Evolutionary conservation across 345 rosid genomes (phyloP).

Genomic region (Bruguiera gymnorhiza): DNA sequence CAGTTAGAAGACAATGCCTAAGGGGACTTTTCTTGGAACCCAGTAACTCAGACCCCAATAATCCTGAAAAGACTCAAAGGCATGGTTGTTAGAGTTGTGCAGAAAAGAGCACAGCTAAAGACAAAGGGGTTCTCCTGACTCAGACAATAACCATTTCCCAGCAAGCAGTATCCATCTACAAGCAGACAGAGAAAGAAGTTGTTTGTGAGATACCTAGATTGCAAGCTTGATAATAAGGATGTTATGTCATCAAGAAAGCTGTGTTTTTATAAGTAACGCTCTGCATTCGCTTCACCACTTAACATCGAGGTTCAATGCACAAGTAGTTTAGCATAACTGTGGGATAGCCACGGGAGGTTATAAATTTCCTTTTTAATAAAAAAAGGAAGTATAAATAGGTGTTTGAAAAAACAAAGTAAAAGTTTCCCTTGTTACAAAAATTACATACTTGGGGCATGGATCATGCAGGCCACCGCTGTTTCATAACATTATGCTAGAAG

Average conservation of each 20-base stretch:
- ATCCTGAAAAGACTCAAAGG: conserved; percentile 63
- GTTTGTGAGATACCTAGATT: background rate
- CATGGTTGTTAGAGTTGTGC: conserved; percentile 64
- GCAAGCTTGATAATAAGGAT: conserved; percentile 27
- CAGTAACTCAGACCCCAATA: conserved; percentile 60
- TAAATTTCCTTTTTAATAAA: background rate
- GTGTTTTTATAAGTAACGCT: background rate
- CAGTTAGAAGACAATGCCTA: conserved; percentile 62
- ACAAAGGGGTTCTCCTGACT: conserved; percentile 30
- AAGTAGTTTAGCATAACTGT: background rate
- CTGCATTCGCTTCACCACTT: conserved; percentile 11
- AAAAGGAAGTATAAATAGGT: background rate
- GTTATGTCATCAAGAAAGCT: conserved; percentile 16
- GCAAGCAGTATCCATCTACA: conserved; percentile 5
- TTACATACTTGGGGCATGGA: conserved; percentile 13
- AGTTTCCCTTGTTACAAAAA: conserved; percentile 13
- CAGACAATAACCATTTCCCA: background rate
- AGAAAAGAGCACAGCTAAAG: conserved; percentile 44
- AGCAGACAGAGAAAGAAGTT: background rate
- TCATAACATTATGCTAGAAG: background rate
- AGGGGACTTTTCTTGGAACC: conserved; percentile 77
- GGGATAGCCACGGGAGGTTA: background rate
- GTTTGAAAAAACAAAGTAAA: background rate
- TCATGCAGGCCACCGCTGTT: conserved; percentile 3
- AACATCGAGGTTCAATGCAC: background rate